These are phyloP conservation scores for Edaphochlamys debaryana DNA, from an alignment of 139 green algal species.

Conservation along the genomic window DNA sequence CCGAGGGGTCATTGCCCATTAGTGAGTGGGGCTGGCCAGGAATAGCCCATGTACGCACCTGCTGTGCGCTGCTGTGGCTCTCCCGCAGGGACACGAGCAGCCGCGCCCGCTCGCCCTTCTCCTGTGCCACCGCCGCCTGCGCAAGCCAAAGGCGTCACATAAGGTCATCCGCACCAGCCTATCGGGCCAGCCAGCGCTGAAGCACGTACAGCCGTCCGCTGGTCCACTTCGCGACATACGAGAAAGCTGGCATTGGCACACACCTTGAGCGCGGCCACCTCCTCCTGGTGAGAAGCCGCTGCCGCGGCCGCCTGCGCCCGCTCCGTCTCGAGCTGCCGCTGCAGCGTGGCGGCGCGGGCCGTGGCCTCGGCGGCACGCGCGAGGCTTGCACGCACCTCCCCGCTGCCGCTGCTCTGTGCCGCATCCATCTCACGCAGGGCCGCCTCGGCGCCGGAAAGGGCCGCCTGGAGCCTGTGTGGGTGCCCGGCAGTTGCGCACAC, in stretches of 20 bases:
- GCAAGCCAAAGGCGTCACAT: no score
- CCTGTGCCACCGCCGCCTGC: constrained; percentile 37
- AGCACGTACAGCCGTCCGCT: no score
- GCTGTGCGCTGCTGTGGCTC: constrained; percentile 7
- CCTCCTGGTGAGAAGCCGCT: constrained; percentile 15
- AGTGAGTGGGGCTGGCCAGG: no score
- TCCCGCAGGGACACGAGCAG: constrained; percentile 41
- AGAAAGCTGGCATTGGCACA: no score
- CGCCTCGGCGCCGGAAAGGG: constrained; percentile 35
- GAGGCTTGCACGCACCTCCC: neutral
- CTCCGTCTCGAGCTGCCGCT: constrained; percentile 51
- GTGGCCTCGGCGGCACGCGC: constrained; percentile 15
- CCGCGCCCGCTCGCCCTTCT: constrained; percentile 47
- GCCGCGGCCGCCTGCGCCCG: constrained; percentile 38
- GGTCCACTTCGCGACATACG: no score
- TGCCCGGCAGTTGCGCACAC: no score
- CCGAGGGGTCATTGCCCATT: no score
- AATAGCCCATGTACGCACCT: no score
- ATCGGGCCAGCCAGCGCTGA: no score
- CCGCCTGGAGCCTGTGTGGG: constrained; percentile 45
- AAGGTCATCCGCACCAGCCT: no score
- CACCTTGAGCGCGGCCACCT: constrained; percentile 34
- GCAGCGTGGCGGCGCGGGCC: constrained; percentile 27
- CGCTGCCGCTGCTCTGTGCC: neutral
- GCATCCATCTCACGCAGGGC: constrained; percentile 42